A percentile compares a stretch with the other conserved stretches of the same genome.
phyloP scores from a whole-genome alignment of 2,329 filamentous ascomycete genomes.

The Aurifilum marmelostoma region DNA sequence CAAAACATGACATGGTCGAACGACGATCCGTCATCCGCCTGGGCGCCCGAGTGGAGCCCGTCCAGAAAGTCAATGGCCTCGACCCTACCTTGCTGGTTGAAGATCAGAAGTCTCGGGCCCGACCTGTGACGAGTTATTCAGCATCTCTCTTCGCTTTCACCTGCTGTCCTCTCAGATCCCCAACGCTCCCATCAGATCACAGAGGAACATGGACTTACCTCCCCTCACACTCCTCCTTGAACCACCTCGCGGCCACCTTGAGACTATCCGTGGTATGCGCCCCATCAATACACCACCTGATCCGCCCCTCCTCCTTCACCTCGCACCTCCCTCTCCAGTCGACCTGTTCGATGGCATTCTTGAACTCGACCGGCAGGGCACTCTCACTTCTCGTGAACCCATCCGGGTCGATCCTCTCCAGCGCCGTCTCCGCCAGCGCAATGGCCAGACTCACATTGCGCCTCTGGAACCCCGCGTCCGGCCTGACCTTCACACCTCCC shows the following conservation, averaged over 20 bases:
- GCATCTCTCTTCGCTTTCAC: not conserved
- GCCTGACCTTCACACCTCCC: conserved; percentile 43
- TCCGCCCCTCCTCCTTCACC: conserved; percentile 53
- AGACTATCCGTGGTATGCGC: conserved; percentile 93
- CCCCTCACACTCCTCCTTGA: conserved; percentile 53
- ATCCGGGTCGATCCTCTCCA: conserved; percentile 48
- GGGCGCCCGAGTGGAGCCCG: conserved; percentile 45
- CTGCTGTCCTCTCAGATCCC: not conserved
- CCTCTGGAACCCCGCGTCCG: conserved; percentile 61
- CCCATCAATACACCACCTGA: conserved; percentile 89
- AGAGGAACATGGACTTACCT: not conserved
- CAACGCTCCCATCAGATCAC: not conserved
- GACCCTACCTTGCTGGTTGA: conserved; percentile 77
- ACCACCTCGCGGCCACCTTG: conserved; percentile 80
- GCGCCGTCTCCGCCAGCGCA: conserved; percentile 53
- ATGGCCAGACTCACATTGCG: conserved; percentile 56
- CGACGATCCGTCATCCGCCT: conserved; percentile 37
- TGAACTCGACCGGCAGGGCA: conserved; percentile 64
- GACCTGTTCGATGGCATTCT: conserved; percentile 73
- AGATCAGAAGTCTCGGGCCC: conserved; percentile 67
- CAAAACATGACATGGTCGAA: conserved; percentile 66
- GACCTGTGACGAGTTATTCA: conserved; percentile 31
- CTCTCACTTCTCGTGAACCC: conserved; percentile 33
- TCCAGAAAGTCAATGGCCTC: conserved; percentile 59
- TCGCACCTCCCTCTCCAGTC: conserved; percentile 81